Base-by-base conservation (phyloP, 352 stramenopile species). In the Phytophthora lateralis region DNA sequence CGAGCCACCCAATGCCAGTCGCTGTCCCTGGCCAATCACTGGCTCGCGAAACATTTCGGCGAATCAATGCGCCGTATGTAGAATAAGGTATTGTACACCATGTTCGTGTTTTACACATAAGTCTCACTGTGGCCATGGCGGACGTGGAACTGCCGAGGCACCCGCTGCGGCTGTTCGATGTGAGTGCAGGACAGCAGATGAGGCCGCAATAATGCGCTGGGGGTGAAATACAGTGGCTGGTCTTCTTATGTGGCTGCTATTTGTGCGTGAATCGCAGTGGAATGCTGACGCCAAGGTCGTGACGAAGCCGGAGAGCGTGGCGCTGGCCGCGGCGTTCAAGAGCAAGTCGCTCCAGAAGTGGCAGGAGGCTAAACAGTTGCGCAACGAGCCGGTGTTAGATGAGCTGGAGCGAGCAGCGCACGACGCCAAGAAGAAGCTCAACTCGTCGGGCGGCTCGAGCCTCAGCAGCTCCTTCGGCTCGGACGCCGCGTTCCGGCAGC, bases 251-350 rank as follows among this genome's bases (percentile, higher is more conserved):
- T 59, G 27, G 1, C 4, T 53, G 17, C 12, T 26, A 55, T 15
- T 32, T 62, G 17, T 29, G 6, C 56, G 26, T 39, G 30, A 41
- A 37, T 17, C 44, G 4, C 12, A 15, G 11, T 29, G 32, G 14
- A 62, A 34, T 52, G 43, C 20, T 2, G 67, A 58, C 17, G 46
- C 46, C 5, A 35, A 50, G 57, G 32, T 65, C 26, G 44, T 65
- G 41, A 69, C 62, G 15, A 57, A 72, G 8, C 43, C 56, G 8
- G 66, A 86, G 64, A 74, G 59, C 30, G 55, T 84, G 29, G 68
- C 66, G 17, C 64, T 83, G 45, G 78, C 76, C 20, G 53, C 64
- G 0, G 60, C 78, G 6, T 89, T 88, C 56, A 77, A 75, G 45
- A 71, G 60, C 27, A 71, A 76, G 20, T 92, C 82, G 1, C 27